phyloP scores from a whole-genome alignment of 176 grass and related monocot genomes.

The Oryza officinalis region DNA sequence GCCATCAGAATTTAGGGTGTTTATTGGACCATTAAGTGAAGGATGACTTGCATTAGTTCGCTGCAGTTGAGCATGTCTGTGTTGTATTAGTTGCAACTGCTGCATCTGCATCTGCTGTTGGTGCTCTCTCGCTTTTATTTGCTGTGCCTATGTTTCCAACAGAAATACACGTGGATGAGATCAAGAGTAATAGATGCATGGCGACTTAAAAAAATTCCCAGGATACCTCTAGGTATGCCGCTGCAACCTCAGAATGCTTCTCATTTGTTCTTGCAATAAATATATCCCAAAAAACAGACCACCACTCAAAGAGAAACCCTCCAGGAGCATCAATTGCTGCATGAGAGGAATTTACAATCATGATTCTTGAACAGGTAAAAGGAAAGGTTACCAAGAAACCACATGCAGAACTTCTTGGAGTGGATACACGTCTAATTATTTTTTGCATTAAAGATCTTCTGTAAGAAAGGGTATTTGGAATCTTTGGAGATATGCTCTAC shows the following conservation, averaged over 20 bases:
- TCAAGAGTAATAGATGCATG: conserved; percentile 5
- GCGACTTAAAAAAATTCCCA: conserved; percentile 15
- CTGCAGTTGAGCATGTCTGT: conserved; percentile 89
- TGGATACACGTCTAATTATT: no score
- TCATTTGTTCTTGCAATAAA: conserved; percentile 97
- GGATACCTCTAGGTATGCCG: conserved; percentile 82
- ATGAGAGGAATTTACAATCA: conserved; percentile 29
- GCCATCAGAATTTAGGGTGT: conserved; percentile 68
- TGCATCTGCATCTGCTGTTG: conserved; percentile 97
- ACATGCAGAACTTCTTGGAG: not conserved
- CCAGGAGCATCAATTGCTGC: conserved; percentile 98
- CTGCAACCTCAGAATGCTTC: conserved; percentile 96
- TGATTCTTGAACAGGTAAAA: not conserved
- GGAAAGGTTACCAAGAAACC: not conserved
- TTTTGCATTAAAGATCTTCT: not conserved
- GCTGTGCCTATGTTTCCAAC: conserved; percentile 59
- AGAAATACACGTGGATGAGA: conserved; percentile 7
- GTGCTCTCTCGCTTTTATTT: conserved; percentile 91
- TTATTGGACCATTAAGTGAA: conserved; percentile 78
- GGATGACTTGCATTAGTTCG: conserved; percentile 60
- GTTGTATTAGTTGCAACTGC: conserved; percentile 89
- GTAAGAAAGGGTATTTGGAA: not conserved
- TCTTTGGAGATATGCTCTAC: not conserved
- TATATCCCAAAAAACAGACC: conserved; percentile 99
- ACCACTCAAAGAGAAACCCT: conserved; percentile 99